Conservation (phyloP, 106 monocot species). For the Dioscorea zingiberensis region DNA sequence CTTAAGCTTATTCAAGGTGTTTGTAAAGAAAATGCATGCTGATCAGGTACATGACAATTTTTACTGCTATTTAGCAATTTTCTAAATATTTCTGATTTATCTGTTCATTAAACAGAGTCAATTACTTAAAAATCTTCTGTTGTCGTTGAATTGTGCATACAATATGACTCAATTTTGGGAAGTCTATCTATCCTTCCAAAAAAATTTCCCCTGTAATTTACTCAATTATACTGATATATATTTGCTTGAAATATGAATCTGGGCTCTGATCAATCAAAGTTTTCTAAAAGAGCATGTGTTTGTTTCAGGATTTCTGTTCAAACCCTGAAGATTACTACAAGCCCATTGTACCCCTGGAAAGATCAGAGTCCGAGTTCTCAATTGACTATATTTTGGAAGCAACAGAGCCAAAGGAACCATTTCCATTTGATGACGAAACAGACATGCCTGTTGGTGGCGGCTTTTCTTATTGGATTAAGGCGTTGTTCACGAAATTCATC, state of each 20-base stretch:
- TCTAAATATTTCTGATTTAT: background rate
- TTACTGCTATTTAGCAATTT: background rate
- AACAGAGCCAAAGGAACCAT: slow-evolving; percentile 28
- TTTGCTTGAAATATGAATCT: no score
- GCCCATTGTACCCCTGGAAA: slow-evolving; percentile 28
- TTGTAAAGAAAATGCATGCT: slow-evolving; percentile 49
- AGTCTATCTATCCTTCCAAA: no score
- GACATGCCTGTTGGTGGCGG: slow-evolving; percentile 23
- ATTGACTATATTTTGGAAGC: slow-evolving; percentile 37
- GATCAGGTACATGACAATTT: slow-evolving; percentile 26
- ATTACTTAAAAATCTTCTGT: background rate
- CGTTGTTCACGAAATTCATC: background rate
- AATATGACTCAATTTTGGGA: no score
- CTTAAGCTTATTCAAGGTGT: slow-evolving; percentile 30
- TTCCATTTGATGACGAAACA: slow-evolving; percentile 32
- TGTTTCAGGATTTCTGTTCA: slow-evolving; percentile 31
- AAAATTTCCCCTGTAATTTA: no score
- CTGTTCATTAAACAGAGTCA: no score
- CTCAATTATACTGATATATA: no score
- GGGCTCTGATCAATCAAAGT: no score
- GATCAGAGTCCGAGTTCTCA: slow-evolving; percentile 28
- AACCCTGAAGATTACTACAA: slow-evolving; percentile 24
- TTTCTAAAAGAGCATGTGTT: no score
- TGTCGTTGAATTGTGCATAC: no score
- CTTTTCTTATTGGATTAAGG: background rate